Percentiles rank a stretch among this genome's conserved stretches.
phyloP scores from a whole-genome alignment of 441 rosid species.

The Aquilaria agallochum region DNA sequence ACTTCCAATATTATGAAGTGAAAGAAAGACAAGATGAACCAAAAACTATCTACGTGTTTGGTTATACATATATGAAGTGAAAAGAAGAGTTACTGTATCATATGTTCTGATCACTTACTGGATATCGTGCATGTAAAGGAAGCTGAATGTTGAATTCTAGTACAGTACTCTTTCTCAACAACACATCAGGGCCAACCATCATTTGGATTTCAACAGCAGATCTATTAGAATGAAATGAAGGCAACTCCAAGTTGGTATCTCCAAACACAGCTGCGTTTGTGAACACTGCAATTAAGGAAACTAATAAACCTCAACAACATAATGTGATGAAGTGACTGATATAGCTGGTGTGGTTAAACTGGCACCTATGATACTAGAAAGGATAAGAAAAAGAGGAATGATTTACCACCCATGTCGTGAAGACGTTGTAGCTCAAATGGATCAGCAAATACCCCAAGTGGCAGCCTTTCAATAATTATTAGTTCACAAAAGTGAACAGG shows the following conservation, averaged over 20 bases:
- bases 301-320: slow-evolving; percentile 5
- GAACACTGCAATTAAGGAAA: slow-evolving; percentile 40
- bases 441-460: slow-evolving; percentile 81
- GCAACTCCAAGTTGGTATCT: slow-evolving; percentile 82
- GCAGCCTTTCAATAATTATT: slow-evolving; percentile 57
- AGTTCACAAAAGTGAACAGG: slow-evolving; percentile 32
- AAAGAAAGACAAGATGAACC: neutral
- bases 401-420: slow-evolving; percentile 47
- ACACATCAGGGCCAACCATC: slow-evolving; percentile 23
- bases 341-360: neutral
- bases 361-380: neutral
- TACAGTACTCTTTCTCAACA: slow-evolving; percentile 24
- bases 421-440: slow-evolving; percentile 86
- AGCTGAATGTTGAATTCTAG: slow-evolving; percentile 46
- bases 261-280: slow-evolving; percentile 63
- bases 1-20: neutral
- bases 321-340: neutral
- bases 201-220: slow-evolving; percentile 76
- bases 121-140: slow-evolving; percentile 87
- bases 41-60: neutral
- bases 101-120: slow-evolving; percentile 33
- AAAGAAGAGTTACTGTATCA: neutral
- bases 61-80: neutral
- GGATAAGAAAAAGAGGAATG: neutral
- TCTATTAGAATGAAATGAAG: slow-evolving; percentile 68